These are phyloP conservation scores for Saposhnikovia divaricata DNA, from an alignment of 129 eudicot genomes.

Conservation along the genomic window DNA sequence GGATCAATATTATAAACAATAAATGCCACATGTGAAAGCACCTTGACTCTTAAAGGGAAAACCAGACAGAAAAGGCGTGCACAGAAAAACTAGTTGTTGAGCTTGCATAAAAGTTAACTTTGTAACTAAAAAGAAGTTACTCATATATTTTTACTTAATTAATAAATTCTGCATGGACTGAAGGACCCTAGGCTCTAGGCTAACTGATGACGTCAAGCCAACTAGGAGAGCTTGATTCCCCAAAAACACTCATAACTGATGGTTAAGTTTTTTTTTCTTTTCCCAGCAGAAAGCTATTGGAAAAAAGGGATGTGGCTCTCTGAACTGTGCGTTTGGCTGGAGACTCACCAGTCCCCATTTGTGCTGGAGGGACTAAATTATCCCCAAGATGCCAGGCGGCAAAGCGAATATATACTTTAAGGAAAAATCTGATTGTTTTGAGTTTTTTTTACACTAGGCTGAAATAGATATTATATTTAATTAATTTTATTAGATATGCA, in stretches of 20 bases:
- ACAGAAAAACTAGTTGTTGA: neutral
- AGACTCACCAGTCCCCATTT: neutral
- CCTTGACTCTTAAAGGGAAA: neutral
- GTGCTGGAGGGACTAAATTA: neutral
- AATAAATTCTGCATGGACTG: neutral
- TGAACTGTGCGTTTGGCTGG: neutral
- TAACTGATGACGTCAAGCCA: neutral
- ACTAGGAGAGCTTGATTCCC: neutral
- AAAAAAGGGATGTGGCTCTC: neutral
- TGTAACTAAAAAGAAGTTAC: neutral
- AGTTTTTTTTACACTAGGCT: neutral
- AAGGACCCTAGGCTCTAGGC: neutral
- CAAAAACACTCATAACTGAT: no score
- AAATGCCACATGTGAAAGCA: neutral
- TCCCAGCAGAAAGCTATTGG: neutral
- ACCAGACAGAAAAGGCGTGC: neutral
- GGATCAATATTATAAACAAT: constrained; percentile 7
- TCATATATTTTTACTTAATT: no score
- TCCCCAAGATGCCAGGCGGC: neutral
- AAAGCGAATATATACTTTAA: neutral
- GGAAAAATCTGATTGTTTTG: neutral
- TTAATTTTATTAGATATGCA: neutral
- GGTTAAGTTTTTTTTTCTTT: no score
- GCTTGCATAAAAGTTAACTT: neutral
- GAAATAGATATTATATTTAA: neutral